Base-by-base conservation (phyloP, 768 basidiomycete genomes). In the Infundibulicybe gibba region DNA sequence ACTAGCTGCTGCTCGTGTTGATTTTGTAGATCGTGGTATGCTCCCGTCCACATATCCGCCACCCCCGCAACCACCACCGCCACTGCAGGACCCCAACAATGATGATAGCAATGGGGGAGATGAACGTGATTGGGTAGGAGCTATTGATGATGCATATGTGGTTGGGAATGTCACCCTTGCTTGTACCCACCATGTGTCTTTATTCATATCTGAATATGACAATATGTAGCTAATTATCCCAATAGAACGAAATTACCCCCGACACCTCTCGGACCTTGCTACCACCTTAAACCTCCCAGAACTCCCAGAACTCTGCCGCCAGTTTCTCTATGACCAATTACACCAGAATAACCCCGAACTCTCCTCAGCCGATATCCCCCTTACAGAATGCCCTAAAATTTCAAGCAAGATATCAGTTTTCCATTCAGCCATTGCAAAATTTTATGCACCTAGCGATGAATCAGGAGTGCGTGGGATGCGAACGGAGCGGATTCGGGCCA, bases 391-490 rank as follows among this genome's bases (percentile, higher is more conserved):
- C n/a, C 57, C 54, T 15, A 12, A 10, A 6, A 55, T 59, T 37
- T 17, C 11, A 8, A 54, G 57, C 14, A 41, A 43, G 10, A 55
- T 66, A 31, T 16, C 25, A 6, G 56, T 66, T 6, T 54, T 49
- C 44, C 61, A 63, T 32, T 62, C 59, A 34, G 64, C 65, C 5
- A 31, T 50, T 6, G 56, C 63, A 21, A 45, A 37, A 1, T 64
- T 56, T 42, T 58, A 56, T 50, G 54, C 60, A 1, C 63, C 58
- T 8, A 61, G 62, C 53, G 61, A 62, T 48, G 15, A 54, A 17
- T 54, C 49, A 41, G 60, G 66, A 8, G 31, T 49, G 10, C 54
- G 55, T 5, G 60, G 66, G 1, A 60, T 68, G 59, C 53, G 51
- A 13, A 50, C 43, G 5, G 61, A 67, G 49, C 44, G 45, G 2